Evolutionary conservation across 805 yeast species (phyloP).

Genomic region (Suhomyces sp.): DNA sequence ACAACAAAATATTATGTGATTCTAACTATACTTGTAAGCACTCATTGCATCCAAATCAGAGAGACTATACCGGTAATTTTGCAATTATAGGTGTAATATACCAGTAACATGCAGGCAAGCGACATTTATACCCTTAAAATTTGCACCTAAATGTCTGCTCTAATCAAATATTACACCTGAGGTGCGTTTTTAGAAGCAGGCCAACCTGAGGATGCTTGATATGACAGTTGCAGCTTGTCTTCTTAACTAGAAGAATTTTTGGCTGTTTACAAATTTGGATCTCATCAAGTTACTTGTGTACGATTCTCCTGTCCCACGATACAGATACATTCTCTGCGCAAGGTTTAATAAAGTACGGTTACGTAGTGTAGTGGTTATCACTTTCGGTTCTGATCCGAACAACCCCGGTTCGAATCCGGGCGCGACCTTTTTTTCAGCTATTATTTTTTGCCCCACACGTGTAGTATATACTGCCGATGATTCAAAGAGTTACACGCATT

Average conservation of each 20-base stretch:
- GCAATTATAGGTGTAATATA: not conserved
- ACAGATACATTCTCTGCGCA: not conserved
- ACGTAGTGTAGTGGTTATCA: constrained; percentile 75
- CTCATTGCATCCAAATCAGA: not conserved
- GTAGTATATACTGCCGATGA: not conserved
- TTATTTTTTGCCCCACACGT: not conserved
- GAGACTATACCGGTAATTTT: not conserved
- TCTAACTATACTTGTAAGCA: not conserved
- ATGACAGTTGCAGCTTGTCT: not conserved
- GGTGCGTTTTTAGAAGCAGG: not conserved
- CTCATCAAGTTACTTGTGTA: not conserved
- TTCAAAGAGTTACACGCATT: not conserved
- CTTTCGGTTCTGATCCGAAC: constrained; percentile 78
- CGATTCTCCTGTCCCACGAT: not conserved
- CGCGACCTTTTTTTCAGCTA: constrained; percentile 49
- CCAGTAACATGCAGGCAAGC: not conserved
- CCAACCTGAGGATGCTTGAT: not conserved
- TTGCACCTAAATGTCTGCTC: too few relatives aligned
- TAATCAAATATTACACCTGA: not conserved
- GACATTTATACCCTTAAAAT: too few relatives aligned
- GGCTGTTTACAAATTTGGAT: too few relatives aligned
- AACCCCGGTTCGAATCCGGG: constrained; percentile 88
- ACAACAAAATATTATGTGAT: not conserved
- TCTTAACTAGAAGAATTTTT: too few relatives aligned
- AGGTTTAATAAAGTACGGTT: constrained; percentile 13